Percentiles rank a stretch among this genome's conserved stretches.
phyloP scores from a whole-genome alignment of 805 yeast genomes.

The Lipomyces japonicus region DNA sequence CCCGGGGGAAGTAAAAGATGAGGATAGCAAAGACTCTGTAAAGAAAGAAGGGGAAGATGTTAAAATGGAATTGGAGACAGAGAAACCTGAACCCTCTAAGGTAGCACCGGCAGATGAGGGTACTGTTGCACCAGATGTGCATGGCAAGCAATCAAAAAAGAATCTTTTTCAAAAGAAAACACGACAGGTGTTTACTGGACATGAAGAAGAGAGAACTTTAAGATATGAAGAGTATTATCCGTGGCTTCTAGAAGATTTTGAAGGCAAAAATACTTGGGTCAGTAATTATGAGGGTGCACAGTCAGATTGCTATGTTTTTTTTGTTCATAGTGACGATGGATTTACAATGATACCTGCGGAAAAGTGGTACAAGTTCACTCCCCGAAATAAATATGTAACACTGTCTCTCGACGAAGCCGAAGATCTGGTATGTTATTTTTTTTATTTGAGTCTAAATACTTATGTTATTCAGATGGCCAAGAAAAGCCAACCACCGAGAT shows the following conservation, averaged over 20 bases:
- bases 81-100: slow-evolving; percentile 36
- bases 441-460: background rate
- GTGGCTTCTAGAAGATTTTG: slow-evolving; percentile 97
- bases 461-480: slow-evolving; percentile 64
- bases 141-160: slow-evolving; percentile 31
- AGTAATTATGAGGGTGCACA: slow-evolving; percentile 93
- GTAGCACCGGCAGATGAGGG: slow-evolving; percentile 26
- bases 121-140: slow-evolving; percentile 19
- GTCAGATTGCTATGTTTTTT: slow-evolving; percentile 77
- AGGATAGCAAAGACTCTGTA: slow-evolving; percentile 17
- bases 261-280: slow-evolving; percentile 89
- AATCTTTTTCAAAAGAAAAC: slow-evolving; percentile 71
- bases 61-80: slow-evolving; percentile 20
- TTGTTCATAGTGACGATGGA: slow-evolving; percentile 80
- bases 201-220: slow-evolving; percentile 75
- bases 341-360: slow-evolving; percentile 94
- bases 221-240: slow-evolving; percentile 96
- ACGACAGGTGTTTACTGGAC: slow-evolving; percentile 73
- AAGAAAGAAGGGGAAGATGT: slow-evolving; percentile 27
- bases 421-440: slow-evolving; percentile 39
- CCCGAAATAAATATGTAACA: slow-evolving; percentile 89
- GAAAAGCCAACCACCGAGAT: slow-evolving; percentile 73
- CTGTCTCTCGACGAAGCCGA: slow-evolving; percentile 95
- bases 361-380: slow-evolving; percentile 88
- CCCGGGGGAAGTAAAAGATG: slow-evolving; percentile 24